Percentiles rank a stretch among this genome's conserved stretches.
Conservation (phyloP, 2,329 filamentous ascomycete species). For the Thielaviopsis euricoi region DNA sequence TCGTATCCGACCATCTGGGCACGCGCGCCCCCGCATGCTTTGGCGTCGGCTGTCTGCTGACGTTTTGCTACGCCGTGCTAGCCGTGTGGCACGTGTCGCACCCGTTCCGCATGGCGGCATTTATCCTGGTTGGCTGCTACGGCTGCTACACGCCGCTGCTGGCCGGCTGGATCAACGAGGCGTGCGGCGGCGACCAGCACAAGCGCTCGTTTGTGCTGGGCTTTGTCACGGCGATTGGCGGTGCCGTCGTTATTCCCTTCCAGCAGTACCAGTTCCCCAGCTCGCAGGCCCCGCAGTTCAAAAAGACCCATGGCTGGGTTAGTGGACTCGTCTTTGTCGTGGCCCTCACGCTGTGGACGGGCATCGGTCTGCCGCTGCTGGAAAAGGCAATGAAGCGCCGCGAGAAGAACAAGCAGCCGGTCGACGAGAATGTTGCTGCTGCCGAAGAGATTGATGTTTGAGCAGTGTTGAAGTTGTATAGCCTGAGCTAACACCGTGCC, state of each 20-base stretch:
- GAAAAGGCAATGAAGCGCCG: not conserved
- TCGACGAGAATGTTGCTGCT: not conserved
- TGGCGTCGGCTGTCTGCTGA: constrained; percentile 20
- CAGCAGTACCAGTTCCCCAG: constrained; percentile 20
- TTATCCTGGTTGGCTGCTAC: constrained; percentile 24
- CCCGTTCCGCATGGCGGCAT: constrained; percentile 22
- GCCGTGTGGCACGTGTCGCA: constrained; percentile 23
- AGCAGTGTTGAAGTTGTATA: no score
- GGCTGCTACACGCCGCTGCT: constrained; percentile 26
- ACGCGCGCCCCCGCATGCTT: constrained; percentile 22
- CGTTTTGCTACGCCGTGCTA: constrained; percentile 22
- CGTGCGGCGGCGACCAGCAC: constrained; percentile 26
- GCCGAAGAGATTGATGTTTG: not conserved
- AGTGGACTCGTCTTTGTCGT: constrained; percentile 20
- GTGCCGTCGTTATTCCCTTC: constrained; percentile 23
- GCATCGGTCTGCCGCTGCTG: constrained; percentile 17
- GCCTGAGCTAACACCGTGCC: no score
- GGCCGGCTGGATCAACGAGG: constrained; percentile 24
- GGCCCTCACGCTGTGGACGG: constrained; percentile 21
- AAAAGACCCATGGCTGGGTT: constrained; percentile 21
- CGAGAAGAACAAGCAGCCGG: not conserved
- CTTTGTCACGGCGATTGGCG: constrained; percentile 23
- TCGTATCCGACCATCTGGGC: constrained; percentile 21
- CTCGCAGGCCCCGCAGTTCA: constrained; percentile 20
- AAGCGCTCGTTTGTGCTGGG: constrained; percentile 25